Base-by-base conservation (phyloP, 768 basidiomycete genomes). In the Auriscalpium microsporum region DNA sequence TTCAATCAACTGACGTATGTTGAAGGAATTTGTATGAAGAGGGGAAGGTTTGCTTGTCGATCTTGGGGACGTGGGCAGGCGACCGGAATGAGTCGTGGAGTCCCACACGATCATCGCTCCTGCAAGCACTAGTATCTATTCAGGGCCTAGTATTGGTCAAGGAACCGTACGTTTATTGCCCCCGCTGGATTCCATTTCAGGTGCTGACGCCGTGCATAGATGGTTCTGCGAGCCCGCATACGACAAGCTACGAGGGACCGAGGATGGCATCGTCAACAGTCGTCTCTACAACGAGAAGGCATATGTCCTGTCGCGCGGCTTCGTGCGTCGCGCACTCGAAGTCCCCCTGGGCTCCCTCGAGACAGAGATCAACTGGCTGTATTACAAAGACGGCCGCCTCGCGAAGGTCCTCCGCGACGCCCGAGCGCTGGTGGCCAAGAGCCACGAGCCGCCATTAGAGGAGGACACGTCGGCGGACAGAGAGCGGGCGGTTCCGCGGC, bases 211-310 rank as follows among this genome's bases (percentile, higher is more conserved):
- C 16, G 40, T 33, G 10, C 49, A 23, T 60, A 90, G 87, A 55
- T 91, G 86, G 86, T 94, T 85, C 65, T 92, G 89, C 62, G 93
- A 97, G 66, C 94, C 94, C 23, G 91, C 91, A 0, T 96, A 87
- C 64, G 94, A 95, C 65, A 96, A 94, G 65, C 73, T 95, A 44
- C 78, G 90, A 58, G 91, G 92, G 2, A 95, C 94, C 0, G 83
- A 87, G 60, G 94, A 96, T 67, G 94, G 90, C 35, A 86, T 76
- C 48, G 82, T 94, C 52, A 94, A 93, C 63, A 94, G 92, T 64
- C 90, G 93, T 45, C 69, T 95, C 11, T 95, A 96, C 73, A 94
- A 78, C 67, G 94, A 96, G 71, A 94, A 94, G 68, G 92, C 91
- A 5, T 94, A 88, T 62, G 90, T 94, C 40, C 77, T 95, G 42